Evolutionary conservation across 2,329 filamentous ascomycete genomes (phyloP).

Genomic region (Mycocentrospora acerina): DNA sequence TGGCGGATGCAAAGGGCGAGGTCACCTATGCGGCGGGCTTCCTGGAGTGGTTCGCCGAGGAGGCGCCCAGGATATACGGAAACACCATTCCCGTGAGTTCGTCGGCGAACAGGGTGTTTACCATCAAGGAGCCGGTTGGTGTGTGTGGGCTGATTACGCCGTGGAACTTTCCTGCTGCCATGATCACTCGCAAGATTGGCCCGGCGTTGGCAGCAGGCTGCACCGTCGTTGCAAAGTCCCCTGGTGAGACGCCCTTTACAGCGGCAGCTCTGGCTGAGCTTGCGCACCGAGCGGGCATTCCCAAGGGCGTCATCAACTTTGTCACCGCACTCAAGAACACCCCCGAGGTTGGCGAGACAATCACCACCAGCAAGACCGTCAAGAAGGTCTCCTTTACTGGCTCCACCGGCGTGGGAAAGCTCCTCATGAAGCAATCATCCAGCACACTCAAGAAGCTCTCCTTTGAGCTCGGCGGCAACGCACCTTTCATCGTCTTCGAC

Average conservation of each 20-base stretch:
- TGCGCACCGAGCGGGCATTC: constrained; percentile 81
- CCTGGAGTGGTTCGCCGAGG: constrained; percentile 46
- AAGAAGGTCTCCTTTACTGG: constrained; percentile 96
- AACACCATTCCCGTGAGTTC: constrained; percentile 71
- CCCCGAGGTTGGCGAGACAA: constrained; percentile 70
- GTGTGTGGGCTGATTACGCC: constrained; percentile 83
- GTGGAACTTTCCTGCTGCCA: constrained; percentile 71
- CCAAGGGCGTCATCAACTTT: constrained; percentile 87
- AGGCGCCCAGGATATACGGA: constrained; percentile 52
- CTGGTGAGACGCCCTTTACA: constrained; percentile 89
- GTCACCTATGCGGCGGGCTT: constrained; percentile 44
- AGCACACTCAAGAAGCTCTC: constrained; percentile 82
- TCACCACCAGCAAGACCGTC: constrained; percentile 75
- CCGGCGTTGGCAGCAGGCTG: constrained; percentile 88
- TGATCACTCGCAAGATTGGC: constrained; percentile 54
- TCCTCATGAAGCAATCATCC: constrained; percentile 90
- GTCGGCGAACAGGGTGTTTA: constrained; percentile 73
- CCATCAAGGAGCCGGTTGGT: constrained; percentile 79
- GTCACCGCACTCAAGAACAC: constrained; percentile 81
- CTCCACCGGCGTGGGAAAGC: constrained; percentile 62
- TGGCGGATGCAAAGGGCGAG: constrained; percentile 54
- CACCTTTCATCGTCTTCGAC: constrained; percentile 95
- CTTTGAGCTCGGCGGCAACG: constrained; percentile 91
- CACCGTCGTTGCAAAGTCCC: constrained; percentile 89
- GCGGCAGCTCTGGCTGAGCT: constrained; percentile 85